Conservation (phyloP, 1,284 basidiomycete genomes). For the Jaminaea rosea region DNA sequence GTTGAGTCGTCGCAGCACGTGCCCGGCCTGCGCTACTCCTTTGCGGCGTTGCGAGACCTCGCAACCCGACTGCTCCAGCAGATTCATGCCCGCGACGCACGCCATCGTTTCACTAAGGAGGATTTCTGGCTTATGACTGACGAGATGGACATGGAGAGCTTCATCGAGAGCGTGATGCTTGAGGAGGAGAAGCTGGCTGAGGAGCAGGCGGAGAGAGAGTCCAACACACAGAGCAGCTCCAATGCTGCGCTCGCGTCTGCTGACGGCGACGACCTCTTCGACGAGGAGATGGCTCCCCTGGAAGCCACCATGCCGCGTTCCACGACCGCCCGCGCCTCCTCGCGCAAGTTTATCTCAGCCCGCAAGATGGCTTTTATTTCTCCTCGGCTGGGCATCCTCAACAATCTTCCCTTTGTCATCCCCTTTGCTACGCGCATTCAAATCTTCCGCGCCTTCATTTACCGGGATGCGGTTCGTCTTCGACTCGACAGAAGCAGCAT, state of each 20-base stretch:
- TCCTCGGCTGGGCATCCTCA: slow-evolving; percentile 78
- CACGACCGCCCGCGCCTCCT: slow-evolving; percentile 10
- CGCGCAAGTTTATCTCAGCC: slow-evolving; percentile 41
- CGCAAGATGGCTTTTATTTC: slow-evolving; percentile 66
- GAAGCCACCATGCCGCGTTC: slow-evolving; percentile 2
- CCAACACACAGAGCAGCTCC: neutral
- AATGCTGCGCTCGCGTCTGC: slow-evolving; percentile 1
- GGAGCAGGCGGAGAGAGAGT: slow-evolving; percentile 6
- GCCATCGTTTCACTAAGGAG: slow-evolving; percentile 19
- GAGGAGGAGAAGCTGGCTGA: slow-evolving; percentile 34
- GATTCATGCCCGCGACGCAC: slow-evolving; percentile 35
- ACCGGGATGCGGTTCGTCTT: slow-evolving; percentile 52
- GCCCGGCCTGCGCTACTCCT: neutral
- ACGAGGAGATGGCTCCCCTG: neutral
- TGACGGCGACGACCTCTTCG: slow-evolving; percentile 8
- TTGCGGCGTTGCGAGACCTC: slow-evolving; percentile 21
- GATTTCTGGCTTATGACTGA: slow-evolving; percentile 77
- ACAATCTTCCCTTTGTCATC: slow-evolving; percentile 93
- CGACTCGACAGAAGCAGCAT: slow-evolving; percentile 14
- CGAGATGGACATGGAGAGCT: slow-evolving; percentile 66
- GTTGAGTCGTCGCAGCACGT: neutral
- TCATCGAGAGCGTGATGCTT: slow-evolving; percentile 73
- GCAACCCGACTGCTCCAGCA: slow-evolving; percentile 38
- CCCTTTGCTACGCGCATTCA: slow-evolving; percentile 82
- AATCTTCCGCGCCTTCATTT: slow-evolving; percentile 76